Evolutionary conservation across 805 yeast genomes (phyloP).

Genomic region (Candida schatavii): DNA sequence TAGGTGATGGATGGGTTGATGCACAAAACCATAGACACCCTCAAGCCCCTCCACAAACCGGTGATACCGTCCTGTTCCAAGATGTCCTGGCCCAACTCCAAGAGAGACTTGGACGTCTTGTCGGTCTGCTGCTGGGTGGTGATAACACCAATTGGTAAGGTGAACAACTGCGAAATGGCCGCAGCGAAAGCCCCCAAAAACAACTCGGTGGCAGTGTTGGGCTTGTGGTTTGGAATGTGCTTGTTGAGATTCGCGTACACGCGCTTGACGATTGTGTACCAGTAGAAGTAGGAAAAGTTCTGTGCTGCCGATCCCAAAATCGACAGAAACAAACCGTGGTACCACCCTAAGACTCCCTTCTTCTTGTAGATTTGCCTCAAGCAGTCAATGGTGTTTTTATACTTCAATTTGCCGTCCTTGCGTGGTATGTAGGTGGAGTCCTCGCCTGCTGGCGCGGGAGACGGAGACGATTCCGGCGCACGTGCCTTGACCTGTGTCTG

Average conservation of each 20-base stretch:
- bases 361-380: constrained; percentile 52
- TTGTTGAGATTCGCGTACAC: constrained; percentile 43
- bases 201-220: constrained; percentile 65
- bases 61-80: constrained; percentile 59
- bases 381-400: constrained; percentile 62
- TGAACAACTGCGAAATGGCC: constrained; percentile 73
- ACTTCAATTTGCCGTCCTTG: constrained; percentile 29
- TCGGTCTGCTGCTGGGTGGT: constrained; percentile 62
- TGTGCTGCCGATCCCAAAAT: constrained; percentile 71
- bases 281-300: constrained; percentile 80
- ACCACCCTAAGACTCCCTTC: constrained; percentile 67
- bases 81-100: constrained; percentile 44
- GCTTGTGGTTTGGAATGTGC: constrained; percentile 34
- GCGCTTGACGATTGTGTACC: constrained; percentile 74
- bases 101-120: constrained; percentile 31
- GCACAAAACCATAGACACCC: constrained; percentile 75
- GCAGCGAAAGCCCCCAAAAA: constrained; percentile 78
- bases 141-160: constrained; percentile 77
- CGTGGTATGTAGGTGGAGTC: constrained; percentile 17
- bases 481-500: constrained; percentile 60
- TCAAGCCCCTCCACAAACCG: constrained; percentile 82
- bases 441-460: constrained; percentile 15
- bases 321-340: constrained; percentile 68
- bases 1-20: constrained; percentile 85
- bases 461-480: constrained; percentile 11